Percentiles rank a stretch among this genome's conserved stretches.
These are phyloP conservation scores for Sphagnum fallax DNA, from an alignment of 228 moss, liverwort and hornwort genomes.

Conservation along the genomic window DNA sequence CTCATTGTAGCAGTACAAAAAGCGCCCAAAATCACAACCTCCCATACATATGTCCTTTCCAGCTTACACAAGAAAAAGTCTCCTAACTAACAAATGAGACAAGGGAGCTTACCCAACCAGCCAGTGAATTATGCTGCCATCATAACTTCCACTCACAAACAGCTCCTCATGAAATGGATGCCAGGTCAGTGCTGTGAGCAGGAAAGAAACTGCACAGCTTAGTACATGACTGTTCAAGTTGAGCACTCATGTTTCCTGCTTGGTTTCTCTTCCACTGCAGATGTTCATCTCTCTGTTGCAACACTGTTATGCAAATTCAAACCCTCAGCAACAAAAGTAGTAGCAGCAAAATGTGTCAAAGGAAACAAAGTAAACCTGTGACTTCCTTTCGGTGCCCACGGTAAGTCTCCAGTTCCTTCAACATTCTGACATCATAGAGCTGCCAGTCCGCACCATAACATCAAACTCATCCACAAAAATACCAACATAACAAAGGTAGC, in stretches of 20 bases:
- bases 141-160: constrained; percentile 99
- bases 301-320: too few relatives aligned
- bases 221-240: too few relatives aligned
- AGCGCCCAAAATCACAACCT: too few relatives aligned
- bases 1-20: too few relatives aligned
- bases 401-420: constrained; percentile 94
- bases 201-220: neutral
- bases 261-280: too few relatives aligned
- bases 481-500: neutral
- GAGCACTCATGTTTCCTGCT: too few relatives aligned
- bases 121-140: constrained; percentile 99
- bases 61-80: too few relatives aligned
- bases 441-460: constrained; percentile 23
- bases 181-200: constrained; percentile 81
- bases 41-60: too few relatives aligned
- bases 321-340: too few relatives aligned
- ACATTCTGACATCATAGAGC: constrained; percentile 92
- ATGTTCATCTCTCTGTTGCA: too few relatives aligned
- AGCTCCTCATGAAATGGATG: constrained; percentile 99
- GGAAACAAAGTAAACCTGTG: constrained; percentile 36
- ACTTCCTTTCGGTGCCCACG: constrained; percentile 98
- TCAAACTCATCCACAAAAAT: neutral
- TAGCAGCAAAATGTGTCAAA: neutral
- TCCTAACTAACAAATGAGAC: too few relatives aligned
- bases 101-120: constrained; percentile 66